Conservation (phyloP, 169 alveolate species). For the Eimeria zaria region DNA sequence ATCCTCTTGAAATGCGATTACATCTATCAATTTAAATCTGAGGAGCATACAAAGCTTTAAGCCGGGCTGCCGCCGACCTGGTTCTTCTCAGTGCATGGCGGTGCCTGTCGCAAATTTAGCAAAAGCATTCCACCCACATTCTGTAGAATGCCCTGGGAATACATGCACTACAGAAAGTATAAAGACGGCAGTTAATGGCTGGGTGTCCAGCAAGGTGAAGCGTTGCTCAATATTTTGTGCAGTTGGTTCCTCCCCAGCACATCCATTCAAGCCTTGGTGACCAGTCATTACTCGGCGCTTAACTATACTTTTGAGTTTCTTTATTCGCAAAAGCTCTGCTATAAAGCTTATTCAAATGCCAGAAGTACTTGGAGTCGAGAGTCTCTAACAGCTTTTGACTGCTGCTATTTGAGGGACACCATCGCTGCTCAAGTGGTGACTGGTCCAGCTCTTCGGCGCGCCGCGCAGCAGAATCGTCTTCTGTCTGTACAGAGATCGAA, state of each 20-base stretch:
- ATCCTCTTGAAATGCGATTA: neutral
- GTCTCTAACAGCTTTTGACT: neutral
- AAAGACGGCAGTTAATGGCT: neutral
- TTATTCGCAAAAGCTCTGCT: neutral
- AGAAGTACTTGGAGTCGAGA: neutral
- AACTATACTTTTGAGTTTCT: neutral
- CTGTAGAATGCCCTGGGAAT: neutral
- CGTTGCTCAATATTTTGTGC: neutral
- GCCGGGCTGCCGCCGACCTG: neutral
- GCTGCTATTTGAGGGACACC: neutral
- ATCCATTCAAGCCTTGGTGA: neutral
- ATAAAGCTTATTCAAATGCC: neutral
- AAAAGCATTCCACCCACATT: neutral
- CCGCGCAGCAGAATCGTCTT: neutral
- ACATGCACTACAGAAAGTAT: neutral
- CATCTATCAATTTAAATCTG: too few relatives aligned
- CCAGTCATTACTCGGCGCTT: too few relatives aligned
- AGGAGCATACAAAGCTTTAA: neutral
- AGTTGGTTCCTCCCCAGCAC: neutral
- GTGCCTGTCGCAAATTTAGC: neutral
- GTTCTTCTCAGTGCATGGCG: neutral
- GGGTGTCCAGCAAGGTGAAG: neutral
- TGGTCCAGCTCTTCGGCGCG: constrained; percentile 9
- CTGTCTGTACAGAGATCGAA: neutral
- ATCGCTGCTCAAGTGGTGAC: neutral